phyloP scores from a whole-genome alignment of 2,329 filamentous ascomycete genomes.

The Lecanicillium sp. region DNA sequence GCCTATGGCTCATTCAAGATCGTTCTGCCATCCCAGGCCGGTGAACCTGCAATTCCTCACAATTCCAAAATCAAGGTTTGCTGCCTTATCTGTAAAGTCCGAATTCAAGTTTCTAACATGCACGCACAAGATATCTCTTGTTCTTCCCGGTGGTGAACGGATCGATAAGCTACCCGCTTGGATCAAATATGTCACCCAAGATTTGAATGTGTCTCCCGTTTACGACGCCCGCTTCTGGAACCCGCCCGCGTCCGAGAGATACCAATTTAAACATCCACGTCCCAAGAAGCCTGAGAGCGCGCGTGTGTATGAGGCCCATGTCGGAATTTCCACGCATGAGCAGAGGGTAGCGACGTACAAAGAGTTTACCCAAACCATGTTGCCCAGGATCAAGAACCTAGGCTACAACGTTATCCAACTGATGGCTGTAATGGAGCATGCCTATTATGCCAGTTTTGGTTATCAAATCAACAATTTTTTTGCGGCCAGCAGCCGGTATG shows the following conservation, averaged over 20 bases:
- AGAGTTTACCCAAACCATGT: slow-evolving; percentile 88
- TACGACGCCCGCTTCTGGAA: slow-evolving; percentile 99
- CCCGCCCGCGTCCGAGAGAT: slow-evolving; percentile 68
- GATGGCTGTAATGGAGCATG: slow-evolving; percentile 99
- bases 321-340: slow-evolving; percentile 92
- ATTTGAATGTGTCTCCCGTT: slow-evolving; percentile 78
- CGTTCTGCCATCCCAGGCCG: slow-evolving; percentile 63
- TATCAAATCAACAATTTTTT: slow-evolving; percentile 99
- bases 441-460: slow-evolving; percentile 97
- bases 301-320: slow-evolving; percentile 98
- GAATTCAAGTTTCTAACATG: not conserved
- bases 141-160: slow-evolving; percentile 69
- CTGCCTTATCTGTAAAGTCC: not conserved
- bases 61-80: slow-evolving; percentile 92
- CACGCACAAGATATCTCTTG: slow-evolving; percentile 71
- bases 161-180: slow-evolving; percentile 88
- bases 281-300: slow-evolving; percentile 79
- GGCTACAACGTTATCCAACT: slow-evolving; percentile 98
- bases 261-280: slow-evolving; percentile 75
- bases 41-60: slow-evolving; percentile 75
- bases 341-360: slow-evolving; percentile 89
- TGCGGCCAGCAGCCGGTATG: slow-evolving; percentile 91
- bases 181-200: slow-evolving; percentile 97
- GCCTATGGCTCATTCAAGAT: slow-evolving; percentile 84
- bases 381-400: slow-evolving; percentile 81